Conservation (phyloP, 1,284 basidiomycete genomes). For the Grifola frondosa region DNA sequence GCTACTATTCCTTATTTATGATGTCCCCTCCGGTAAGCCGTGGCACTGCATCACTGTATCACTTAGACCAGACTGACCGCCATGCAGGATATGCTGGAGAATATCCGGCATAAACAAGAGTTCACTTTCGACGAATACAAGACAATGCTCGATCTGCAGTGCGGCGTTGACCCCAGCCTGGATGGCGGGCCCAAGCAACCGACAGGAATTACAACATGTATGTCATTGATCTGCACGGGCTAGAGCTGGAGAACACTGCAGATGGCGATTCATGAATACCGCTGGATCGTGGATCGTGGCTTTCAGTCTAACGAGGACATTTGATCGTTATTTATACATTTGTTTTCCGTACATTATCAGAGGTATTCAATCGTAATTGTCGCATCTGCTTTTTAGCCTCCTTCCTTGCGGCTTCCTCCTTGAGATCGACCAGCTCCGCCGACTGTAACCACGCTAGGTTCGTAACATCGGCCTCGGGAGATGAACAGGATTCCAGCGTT, state of each 20-base stretch:
- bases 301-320: background rate
- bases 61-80: conserved; percentile 3
- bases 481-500: conserved; percentile 15
- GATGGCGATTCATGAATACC: conserved; percentile 20
- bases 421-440: conserved; percentile 12
- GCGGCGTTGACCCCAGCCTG: conserved; percentile 67
- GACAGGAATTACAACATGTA: conserved; percentile 78
- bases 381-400: conserved; percentile 10
- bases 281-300: background rate
- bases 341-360: conserved; percentile 19
- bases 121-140: conserved; percentile 92
- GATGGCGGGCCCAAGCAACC: conserved; percentile 52
- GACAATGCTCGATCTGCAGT: conserved; percentile 84
- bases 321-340: conserved; percentile 21
- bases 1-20: conserved; percentile 81
- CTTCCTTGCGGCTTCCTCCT: conserved; percentile 1
- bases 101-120: conserved; percentile 57
- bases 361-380: conserved; percentile 15
- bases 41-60: background rate
- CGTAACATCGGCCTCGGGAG: conserved; percentile 27
- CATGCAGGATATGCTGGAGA: conserved; percentile 70
- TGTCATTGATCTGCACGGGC: conserved; percentile 77
- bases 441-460: conserved; percentile 38
- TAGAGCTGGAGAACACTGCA: conserved; percentile 62
- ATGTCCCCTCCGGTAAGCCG: conserved; percentile 68